Evolutionary conservation across 306 rosid species (phyloP).

Genomic region (Sphenostylis stenocarpa): DNA sequence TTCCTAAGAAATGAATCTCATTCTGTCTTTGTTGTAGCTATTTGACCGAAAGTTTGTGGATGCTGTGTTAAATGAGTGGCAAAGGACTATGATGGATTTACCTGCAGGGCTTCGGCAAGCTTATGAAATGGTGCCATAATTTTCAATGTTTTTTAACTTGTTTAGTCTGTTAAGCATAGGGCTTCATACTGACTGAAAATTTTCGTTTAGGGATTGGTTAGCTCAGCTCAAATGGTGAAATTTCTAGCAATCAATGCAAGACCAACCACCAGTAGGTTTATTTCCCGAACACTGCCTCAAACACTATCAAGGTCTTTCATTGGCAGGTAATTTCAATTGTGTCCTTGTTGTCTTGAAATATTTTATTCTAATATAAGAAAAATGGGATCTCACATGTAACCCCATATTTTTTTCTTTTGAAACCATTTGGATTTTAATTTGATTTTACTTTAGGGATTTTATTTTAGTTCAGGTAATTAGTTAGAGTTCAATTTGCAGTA

Average conservation of each 20-base stretch:
- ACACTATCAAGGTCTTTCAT: constrained; percentile 86
- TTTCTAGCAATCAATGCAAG: constrained; percentile 85
- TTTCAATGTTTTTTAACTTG: constrained; percentile 24
- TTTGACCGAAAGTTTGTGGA: constrained; percentile 95
- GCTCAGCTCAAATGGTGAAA: constrained; percentile 97
- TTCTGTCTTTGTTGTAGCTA: constrained; percentile 59
- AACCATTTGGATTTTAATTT: constrained; percentile 6
- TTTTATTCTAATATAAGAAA: constrained; percentile 11
- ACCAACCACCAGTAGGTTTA: constrained; percentile 81
- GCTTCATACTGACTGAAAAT: constrained; percentile 39
- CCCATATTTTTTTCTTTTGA: constrained; percentile 1
- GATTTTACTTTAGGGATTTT: background rate
- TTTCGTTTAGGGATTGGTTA: constrained; percentile 80
- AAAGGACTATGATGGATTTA: constrained; percentile 88
- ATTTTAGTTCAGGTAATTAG: background rate
- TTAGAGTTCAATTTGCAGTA: background rate
- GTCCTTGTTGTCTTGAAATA: background rate
- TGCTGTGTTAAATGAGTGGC: constrained; percentile 95
- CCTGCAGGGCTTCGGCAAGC: constrained; percentile 99
- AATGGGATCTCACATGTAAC: background rate
- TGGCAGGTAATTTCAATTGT: constrained; percentile 75
- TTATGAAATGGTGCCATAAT: constrained; percentile 77
- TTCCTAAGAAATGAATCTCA: constrained; percentile 7
- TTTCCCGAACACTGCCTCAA: constrained; percentile 76
- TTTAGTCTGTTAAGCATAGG: constrained; percentile 26